phyloP scores from a whole-genome alignment of 1,139 yeast species.

The Saccharomyces uvarum region DNA sequence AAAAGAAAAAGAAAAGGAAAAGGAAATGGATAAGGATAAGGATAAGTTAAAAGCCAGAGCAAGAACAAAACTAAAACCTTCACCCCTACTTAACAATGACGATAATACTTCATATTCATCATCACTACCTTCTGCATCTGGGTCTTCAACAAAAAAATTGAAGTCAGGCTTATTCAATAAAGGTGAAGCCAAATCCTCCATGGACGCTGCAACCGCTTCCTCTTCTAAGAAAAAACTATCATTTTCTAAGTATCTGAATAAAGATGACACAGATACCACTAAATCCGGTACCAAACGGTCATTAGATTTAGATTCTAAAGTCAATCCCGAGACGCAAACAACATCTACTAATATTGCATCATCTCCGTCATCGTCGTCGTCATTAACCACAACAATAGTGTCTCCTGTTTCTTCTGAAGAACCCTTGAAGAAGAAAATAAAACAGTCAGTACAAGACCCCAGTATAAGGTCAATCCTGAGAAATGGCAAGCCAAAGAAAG shows the following conservation, averaged over 20 bases:
- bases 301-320: slow-evolving; percentile 4
- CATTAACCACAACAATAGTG: slow-evolving; percentile 4
- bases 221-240: slow-evolving; percentile 28
- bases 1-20: slow-evolving; percentile 3
- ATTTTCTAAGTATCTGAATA: slow-evolving; percentile 30
- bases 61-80: not conserved
- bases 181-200: not conserved
- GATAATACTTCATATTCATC: not conserved
- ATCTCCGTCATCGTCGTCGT: not conserved
- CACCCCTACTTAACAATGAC: not conserved
- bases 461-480: slow-evolving; percentile 20
- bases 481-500: slow-evolving; percentile 6
- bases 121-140: not conserved
- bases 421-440: slow-evolving; percentile 2
- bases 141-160: not conserved
- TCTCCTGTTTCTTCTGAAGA: slow-evolving; percentile 5
- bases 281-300: slow-evolving; percentile 16
- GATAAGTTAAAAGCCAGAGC: not conserved
- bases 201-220: slow-evolving; percentile 7
- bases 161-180: not conserved
- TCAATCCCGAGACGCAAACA: not conserved
- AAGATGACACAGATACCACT: slow-evolving; percentile 17
- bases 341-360: not conserved
- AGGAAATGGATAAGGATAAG: not conserved
- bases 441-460: slow-evolving; percentile 2